phyloP scores from a whole-genome alignment of 78 protist species.

The Bigelowiella natans region DNA sequence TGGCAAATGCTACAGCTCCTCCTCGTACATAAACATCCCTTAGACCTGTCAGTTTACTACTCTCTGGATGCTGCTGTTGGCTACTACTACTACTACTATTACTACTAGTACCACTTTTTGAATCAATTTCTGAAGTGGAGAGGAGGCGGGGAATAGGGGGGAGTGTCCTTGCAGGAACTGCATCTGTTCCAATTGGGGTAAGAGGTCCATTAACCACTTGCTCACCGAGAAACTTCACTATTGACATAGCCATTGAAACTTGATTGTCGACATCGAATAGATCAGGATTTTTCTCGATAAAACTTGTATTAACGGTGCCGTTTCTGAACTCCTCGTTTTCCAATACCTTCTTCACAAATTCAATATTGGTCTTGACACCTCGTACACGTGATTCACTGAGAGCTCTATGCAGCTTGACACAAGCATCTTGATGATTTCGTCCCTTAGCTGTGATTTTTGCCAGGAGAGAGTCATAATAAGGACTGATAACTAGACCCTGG shows the following conservation, averaged over 20 bases:
- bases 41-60: background rate
- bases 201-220: constrained; percentile 34
- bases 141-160: background rate
- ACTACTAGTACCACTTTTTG: too few species aligned
- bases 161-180: background rate
- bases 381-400: constrained; percentile 24
- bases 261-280: constrained; percentile 10
- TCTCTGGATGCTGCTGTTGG: too few species aligned
- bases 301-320: background rate
- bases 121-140: too few species aligned
- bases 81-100: too few species aligned
- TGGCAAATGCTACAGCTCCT: constrained; percentile 50
- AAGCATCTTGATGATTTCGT: background rate
- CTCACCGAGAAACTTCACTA: constrained; percentile 47
- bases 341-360: constrained; percentile 5
- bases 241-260: constrained; percentile 25
- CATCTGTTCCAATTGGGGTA: constrained; percentile 9
- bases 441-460: constrained; percentile 21
- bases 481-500: constrained; percentile 30
- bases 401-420: constrained; percentile 5
- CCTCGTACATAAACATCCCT: background rate
- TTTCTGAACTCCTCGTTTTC: background rate
- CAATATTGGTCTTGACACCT: constrained; percentile 36
- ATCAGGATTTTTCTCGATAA: constrained; percentile 17
- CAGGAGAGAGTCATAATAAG: constrained; percentile 51